Evolutionary conservation across 805 yeast genomes (phyloP), one percentile per base, ranked within the genome.

Genomic region (Nakazawaea ernobii): DNA sequence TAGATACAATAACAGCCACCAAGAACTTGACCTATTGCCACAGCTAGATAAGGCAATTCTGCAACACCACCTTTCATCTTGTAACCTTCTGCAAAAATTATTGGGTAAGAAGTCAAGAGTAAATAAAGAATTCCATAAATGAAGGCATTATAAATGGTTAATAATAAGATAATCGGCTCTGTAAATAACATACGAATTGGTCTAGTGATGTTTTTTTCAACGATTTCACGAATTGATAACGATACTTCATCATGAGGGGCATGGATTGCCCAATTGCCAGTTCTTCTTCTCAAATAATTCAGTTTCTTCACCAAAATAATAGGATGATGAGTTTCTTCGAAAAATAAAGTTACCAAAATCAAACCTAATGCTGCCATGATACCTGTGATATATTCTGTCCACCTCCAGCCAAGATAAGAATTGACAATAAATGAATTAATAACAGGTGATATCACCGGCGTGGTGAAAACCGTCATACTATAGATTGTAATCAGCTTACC

Each of bases 391-490:
- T 86, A 88, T 53, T 73, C 74, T 10, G 86, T 75, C 95, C 95
- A 88, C 60, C 96, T 73, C 95, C 95, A 87, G 15, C 89, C 86
- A 39, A 89, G 68, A 46, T 73, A 68, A 49, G 78, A 73, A 41
- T 66, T 62, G n/a, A 71, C 74, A 39, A 83, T 80, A 62, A 82
- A 86, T 0, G 82, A 83, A 50, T 90, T 87, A 43, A 79, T 76
- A 50, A 90, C 79, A 14, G 96, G 96, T 0, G 92, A 92, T 35
- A 84, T 49, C 69, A 87, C 73, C 20, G 96, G 96, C 50, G 95
- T 94, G 33, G 74, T 70, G 54, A 86, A 85, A 33, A 88, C 87
- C 42, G 83, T 79, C 68, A 85, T 73, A 1, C 88, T 72, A 57
- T 88, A 89, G 14, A 83, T 52, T 8, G 82, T 70, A 55, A 87